Base-by-base conservation (phyloP, 1,139 yeast genomes). In the Protomyces inouyei region DNA sequence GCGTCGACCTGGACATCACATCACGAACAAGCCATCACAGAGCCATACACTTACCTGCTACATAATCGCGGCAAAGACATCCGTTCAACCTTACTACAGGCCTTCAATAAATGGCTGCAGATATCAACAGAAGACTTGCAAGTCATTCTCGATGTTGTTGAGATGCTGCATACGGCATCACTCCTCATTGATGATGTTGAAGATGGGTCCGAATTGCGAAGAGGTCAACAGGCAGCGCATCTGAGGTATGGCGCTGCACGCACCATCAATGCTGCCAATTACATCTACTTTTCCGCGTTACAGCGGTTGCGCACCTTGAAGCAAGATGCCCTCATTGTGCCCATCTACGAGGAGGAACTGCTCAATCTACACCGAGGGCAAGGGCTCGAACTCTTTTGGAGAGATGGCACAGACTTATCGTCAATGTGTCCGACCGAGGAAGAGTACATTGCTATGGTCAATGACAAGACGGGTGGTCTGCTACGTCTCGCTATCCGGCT, bases 381-480 rank as follows among this genome's bases (percentile, higher is more conserved):
- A 76, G 96, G 96, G 0, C 76, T 87, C 66, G 98, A 91, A 70
- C 80, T 91, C 25, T 86, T 85, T 74, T 91, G 97, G 97, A 78
- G 97, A 68, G 97, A 91, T 68, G 23, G 57, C 21, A 32, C 14
- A n/a, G 43, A 14, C 43, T 35, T 32, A 18, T 32, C 48, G 8
- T 3, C 37, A 35, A 74, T 75, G 0, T 79, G 90, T 52, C 97
- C 97, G 0, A 76, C 79, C 0, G 87, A 87, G 67, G 78, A 78
- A 4, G 87, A 88, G 70, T 91, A 92, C 72, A 74, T 85, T 51
- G 79, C 80, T 55, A 92, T 92, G 97, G 95, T 88, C 18, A 83
- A 83, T 80, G 85, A 89, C 72, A 91, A 91, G 72, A 91, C 97
- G 0, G 96, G 96, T 0, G 97, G 97, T 0, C 76, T 91, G 40